Base-by-base conservation (phyloP, 805 yeast genomes). In the Vanderwaltozyma yarrowii region DNA sequence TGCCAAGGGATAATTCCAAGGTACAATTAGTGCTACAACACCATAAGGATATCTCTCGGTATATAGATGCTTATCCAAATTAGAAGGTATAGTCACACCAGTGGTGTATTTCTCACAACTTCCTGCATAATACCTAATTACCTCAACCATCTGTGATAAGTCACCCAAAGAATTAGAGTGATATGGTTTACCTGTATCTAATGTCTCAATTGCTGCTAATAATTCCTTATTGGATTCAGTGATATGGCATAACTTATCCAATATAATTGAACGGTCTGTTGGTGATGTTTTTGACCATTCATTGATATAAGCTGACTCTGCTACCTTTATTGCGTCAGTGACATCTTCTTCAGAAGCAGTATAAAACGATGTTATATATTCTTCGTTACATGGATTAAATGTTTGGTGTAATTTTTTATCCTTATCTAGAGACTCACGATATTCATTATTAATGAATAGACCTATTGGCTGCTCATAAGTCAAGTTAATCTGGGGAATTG, bases 71-170 rank as follows among this genome's bases (percentile, higher is more conserved):
- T 71, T 73, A 36, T 67, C 58, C 33, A 67, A 62, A 47, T 68
- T 70, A 18, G 69, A 42, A 7, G 80, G 78, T 40, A 74, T 73
- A 2, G 78, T 71, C 40, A 67, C 62, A 33, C 81, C 79, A 47
- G 73, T 79, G 23, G 92, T 69, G 54, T 77, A 88, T 95, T 96
- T 88, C 52, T 85, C 87, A 57, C 83, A 81, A 59, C 81, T 86
- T 6, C 83, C 73, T 4, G 81, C 80, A 23, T 74, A 78, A 46
- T 74, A 75, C 47, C 66, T 70, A 42, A 74, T 54, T 49, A 36
- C 78, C 77, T 12, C 52, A 50, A 10, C 78, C 70, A 46, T 75
- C 80, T 30, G 70, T 53, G 32, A 70, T 53, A 82, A 67, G 52
- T 82, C 92, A 33, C 56, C 67, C 31, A 68, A 56, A 12, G 79